Evolutionary conservation across 2,329 filamentous ascomycete species (phyloP).

Genomic region (Alternaria brassicicola): DNA sequence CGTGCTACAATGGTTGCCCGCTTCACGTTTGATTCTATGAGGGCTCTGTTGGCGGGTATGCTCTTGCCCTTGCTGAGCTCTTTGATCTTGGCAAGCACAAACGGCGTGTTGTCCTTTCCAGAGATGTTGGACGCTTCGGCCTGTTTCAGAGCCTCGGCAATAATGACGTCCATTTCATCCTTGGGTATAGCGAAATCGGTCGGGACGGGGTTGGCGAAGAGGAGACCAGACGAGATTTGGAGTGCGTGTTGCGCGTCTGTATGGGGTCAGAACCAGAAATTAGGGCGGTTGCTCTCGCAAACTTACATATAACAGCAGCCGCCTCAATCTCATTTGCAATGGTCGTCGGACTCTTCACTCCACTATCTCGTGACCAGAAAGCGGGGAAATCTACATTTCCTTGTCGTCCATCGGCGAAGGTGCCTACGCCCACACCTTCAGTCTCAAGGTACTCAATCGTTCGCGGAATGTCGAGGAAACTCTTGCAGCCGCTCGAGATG

Average conservation of each 20-base stretch:
- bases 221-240: conserved; percentile 75
- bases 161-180: conserved; percentile 49
- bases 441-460: conserved; percentile 83
- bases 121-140: conserved; percentile 54
- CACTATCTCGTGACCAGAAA: conserved; percentile 91
- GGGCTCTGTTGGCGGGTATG: conserved; percentile 73
- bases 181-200: conserved; percentile 71
- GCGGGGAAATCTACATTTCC: conserved; percentile 84
- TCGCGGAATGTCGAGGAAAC: conserved; percentile 88
- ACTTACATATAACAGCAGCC: conserved; percentile 79
- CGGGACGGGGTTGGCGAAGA: conserved; percentile 90
- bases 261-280: conserved; percentile 3
- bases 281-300: not conserved
- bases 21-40: conserved; percentile 71
- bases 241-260: conserved; percentile 74
- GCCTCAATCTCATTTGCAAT: conserved; percentile 80
- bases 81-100: conserved; percentile 77
- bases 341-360: conserved; percentile 75
- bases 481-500: conserved; percentile 89
- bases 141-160: conserved; percentile 50
- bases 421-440: conserved; percentile 79
- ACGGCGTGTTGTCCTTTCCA: conserved; percentile 84
- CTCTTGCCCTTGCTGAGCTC: conserved; percentile 75
- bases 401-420: conserved; percentile 81
- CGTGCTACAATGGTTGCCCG: conserved; percentile 69